phyloP scores from a whole-genome alignment of 495 filamentous ascomycete genomes.

The Neurospora hispaniola region DNA sequence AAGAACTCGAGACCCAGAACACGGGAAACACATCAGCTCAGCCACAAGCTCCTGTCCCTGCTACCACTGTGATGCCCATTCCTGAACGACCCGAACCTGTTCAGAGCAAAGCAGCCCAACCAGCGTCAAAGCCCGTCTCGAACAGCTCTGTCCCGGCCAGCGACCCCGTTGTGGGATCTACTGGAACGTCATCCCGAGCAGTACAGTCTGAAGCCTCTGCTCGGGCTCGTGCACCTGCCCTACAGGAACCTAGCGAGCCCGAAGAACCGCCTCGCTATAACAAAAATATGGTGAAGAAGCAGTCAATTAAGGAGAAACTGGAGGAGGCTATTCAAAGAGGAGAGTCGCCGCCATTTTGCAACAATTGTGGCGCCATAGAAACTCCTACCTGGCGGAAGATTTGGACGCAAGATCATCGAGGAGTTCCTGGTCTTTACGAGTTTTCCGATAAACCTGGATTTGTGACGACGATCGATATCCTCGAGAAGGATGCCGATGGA shows the following conservation, averaged over 20 bases:
- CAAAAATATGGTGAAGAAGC: slow-evolving; percentile 46
- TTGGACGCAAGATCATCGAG: slow-evolving; percentile 57
- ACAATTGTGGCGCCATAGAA: slow-evolving; percentile 87
- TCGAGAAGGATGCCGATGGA: slow-evolving; percentile 49
- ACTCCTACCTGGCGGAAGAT: slow-evolving; percentile 93
- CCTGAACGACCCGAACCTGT: slow-evolving; percentile 7
- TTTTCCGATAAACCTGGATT: slow-evolving; percentile 55
- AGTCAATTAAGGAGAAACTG: slow-evolving; percentile 51
- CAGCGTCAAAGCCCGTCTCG: slow-evolving; percentile 11
- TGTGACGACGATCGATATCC: slow-evolving; percentile 53
- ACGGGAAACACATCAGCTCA: neutral
- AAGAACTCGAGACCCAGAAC: neutral
- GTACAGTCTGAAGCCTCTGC: slow-evolving; percentile 17
- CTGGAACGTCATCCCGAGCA: slow-evolving; percentile 7
- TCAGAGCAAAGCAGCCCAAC: neutral
- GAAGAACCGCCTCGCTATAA: slow-evolving; percentile 22
- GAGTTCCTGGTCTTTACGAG: slow-evolving; percentile 50
- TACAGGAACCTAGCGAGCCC: slow-evolving; percentile 15
- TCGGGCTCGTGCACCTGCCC: slow-evolving; percentile 16
- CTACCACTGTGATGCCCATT: slow-evolving; percentile 3
- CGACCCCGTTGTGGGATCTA: slow-evolving; percentile 11
- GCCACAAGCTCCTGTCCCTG: neutral
- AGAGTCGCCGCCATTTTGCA: slow-evolving; percentile 72
- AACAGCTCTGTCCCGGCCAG: slow-evolving; percentile 13
- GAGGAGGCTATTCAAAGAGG: slow-evolving; percentile 59